Evolutionary conservation across 129 eudicot species (phyloP), one percentile per base, ranked within the genome.

Genomic region (Helianthus tuberosus): DNA sequence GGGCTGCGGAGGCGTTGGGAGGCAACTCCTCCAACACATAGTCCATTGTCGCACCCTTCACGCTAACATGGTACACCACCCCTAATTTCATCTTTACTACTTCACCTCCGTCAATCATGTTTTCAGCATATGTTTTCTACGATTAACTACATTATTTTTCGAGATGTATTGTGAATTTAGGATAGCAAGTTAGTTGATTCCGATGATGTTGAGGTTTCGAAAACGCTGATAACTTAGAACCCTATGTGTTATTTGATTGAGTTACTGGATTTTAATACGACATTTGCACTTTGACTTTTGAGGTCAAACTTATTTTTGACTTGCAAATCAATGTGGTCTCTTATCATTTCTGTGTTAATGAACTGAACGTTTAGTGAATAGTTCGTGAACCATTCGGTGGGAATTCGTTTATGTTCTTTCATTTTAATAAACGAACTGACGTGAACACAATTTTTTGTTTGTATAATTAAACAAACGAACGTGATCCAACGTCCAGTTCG

Each of bases 1-100:
- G 81, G 99, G 99, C 0, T 94, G 99, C 51, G 99, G 99, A 32
- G 99, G 98, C 9, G 98, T 94, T 3, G 98, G 98, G 51, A 82
- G 89, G 43, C 90, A 94, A 55, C 88, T 94, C 75, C 86, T 94
- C 58, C 86, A 87, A 3, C 99, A 94, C 89, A 84, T 91, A 81
- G 80, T 91, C 71, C 79, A 93, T 11, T 88, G 89, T 77, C 85
- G 99, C 50, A 35, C 88, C 13, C 77, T 94, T 72, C 99, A 90
- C 62, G 83, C 93, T 41, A 81, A 80, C 67, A 89, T 80, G 89
- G 92, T 86, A 15, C 3, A 35, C 11, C 43, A 57, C 44, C 32
- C 3, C 3, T 46, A 9, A 63, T 46, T 63, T 65, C 64, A 76
- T 65, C 52, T 12, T 15, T 35, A 29, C 53, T 12, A 27, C 3